These are phyloP conservation scores for Pythium oligandrum DNA, from an alignment of 352 stramenopile genomes.

Conservation along the genomic window DNA sequence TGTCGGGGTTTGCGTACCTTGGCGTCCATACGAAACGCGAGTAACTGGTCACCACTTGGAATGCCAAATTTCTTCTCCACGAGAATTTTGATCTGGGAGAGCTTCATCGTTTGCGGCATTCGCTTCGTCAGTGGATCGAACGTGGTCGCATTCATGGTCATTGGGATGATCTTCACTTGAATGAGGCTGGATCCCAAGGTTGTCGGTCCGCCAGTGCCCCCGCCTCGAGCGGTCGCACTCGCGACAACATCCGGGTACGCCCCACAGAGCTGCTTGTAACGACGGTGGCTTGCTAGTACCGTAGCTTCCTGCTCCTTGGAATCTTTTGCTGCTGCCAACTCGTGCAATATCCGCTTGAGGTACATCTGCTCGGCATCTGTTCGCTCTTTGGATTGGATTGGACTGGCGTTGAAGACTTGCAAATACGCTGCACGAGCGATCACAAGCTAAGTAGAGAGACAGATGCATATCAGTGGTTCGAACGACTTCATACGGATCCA, in stretches of 20 bases:
- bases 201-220: constrained; percentile 17
- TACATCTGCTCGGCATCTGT: constrained; percentile 79
- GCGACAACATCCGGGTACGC: constrained; percentile 49
- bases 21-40: constrained; percentile 53
- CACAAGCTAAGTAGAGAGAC: constrained; percentile 26
- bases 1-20: constrained; percentile 27
- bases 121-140: constrained; percentile 65
- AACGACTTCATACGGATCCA: background rate
- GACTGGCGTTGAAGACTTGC: constrained; percentile 61
- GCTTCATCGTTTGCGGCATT: constrained; percentile 72
- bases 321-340: constrained; percentile 40
- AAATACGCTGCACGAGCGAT: constrained; percentile 52
- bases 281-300: constrained; percentile 44
- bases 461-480: background rate
- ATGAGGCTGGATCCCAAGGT: constrained; percentile 58
- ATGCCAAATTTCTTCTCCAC: constrained; percentile 74
- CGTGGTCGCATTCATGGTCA: constrained; percentile 67
- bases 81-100: constrained; percentile 65
- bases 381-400: constrained; percentile 54
- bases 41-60: constrained; percentile 34
- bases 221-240: constrained; percentile 11
- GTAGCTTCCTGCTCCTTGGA: constrained; percentile 17
- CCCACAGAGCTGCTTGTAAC: constrained; percentile 33
- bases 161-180: constrained; percentile 59
- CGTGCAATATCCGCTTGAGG: constrained; percentile 72